Conservation (phyloP, 768 basidiomycete genomes). For the Clathrus columnatus region DNA sequence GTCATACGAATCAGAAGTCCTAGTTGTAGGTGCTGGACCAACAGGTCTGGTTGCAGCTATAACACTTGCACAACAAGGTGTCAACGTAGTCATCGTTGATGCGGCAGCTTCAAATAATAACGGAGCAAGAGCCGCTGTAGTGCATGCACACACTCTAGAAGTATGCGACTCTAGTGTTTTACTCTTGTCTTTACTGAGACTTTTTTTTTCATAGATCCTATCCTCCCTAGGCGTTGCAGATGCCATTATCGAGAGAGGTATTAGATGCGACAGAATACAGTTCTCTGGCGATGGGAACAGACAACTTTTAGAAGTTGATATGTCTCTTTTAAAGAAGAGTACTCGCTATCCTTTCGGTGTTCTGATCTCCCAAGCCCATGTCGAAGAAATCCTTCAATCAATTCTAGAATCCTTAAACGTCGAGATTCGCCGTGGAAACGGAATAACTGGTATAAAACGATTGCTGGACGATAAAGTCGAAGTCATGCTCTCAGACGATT, state of each 20-base stretch:
- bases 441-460: constrained; percentile 29
- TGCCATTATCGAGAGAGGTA: constrained; percentile 23
- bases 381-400: constrained; percentile 35
- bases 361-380: constrained; percentile 35
- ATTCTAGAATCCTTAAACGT: constrained; percentile 26
- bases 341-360: constrained; percentile 34
- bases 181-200: too few relatives aligned
- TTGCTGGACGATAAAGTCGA: constrained; percentile 19
- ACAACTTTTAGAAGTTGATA: constrained; percentile 19
- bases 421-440: constrained; percentile 22
- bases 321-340: too few relatives aligned
- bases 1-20: constrained; percentile 29
- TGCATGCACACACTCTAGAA: constrained; percentile 48
- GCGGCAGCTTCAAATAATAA: neutral
- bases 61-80: constrained; percentile 20
- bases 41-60: constrained; percentile 10
- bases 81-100: constrained; percentile 10
- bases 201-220: too few relatives aligned
- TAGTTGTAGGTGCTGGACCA: constrained; percentile 24
- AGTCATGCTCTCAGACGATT: constrained; percentile 39
- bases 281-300: constrained; percentile 6
- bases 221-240: constrained; percentile 26
- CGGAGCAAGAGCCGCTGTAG: constrained; percentile 34
- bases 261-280: neutral
- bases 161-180: too few relatives aligned